Conservation (phyloP, 2,329 filamentous ascomycete genomes). For the Fusarium floridanum region DNA sequence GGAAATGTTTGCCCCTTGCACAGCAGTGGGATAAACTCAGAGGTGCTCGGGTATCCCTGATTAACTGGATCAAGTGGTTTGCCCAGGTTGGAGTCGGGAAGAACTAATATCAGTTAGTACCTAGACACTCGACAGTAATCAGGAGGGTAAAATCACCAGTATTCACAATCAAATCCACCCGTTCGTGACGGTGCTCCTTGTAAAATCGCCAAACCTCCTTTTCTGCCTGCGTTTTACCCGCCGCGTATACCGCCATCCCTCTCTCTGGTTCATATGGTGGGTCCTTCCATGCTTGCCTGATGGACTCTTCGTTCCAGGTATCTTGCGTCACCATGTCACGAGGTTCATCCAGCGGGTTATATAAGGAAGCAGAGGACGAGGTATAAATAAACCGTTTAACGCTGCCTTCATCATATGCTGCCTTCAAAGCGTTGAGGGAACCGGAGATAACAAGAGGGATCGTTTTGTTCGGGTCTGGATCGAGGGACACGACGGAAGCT, state of each 20-base stretch:
- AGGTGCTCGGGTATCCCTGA: conserved; percentile 39
- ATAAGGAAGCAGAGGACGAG: conserved; percentile 28
- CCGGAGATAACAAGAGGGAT: conserved; percentile 52
- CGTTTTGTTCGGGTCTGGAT: conserved; percentile 54
- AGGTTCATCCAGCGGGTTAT: not conserved
- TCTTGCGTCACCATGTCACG: not conserved
- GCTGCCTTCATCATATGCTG: conserved; percentile 50
- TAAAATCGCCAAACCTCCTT: conserved; percentile 52
- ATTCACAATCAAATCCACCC: conserved; percentile 38
- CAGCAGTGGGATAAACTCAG: conserved; percentile 28
- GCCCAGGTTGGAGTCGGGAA: conserved; percentile 44
- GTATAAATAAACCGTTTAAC: conserved; percentile 56
- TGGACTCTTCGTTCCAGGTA: conserved; percentile 51
- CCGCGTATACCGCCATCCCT: conserved; percentile 47
- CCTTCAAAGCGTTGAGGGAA: conserved; percentile 48
- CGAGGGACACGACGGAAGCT: conserved; percentile 52
- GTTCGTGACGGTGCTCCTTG: conserved; percentile 14
- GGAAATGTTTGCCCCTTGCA: conserved; percentile 30
- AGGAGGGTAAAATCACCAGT: conserved; percentile 1
- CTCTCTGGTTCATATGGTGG: conserved; percentile 49
- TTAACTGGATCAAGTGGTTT: conserved; percentile 28
- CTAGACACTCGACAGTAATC: not conserved
- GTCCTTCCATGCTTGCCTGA: conserved; percentile 50
- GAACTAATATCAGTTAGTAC: conserved; percentile 18
- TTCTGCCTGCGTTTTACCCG: conserved; percentile 53